These are phyloP conservation scores for Vanrija sp. DNA, from an alignment of 1,284 basidiomycete species.

Conservation along the genomic window DNA sequence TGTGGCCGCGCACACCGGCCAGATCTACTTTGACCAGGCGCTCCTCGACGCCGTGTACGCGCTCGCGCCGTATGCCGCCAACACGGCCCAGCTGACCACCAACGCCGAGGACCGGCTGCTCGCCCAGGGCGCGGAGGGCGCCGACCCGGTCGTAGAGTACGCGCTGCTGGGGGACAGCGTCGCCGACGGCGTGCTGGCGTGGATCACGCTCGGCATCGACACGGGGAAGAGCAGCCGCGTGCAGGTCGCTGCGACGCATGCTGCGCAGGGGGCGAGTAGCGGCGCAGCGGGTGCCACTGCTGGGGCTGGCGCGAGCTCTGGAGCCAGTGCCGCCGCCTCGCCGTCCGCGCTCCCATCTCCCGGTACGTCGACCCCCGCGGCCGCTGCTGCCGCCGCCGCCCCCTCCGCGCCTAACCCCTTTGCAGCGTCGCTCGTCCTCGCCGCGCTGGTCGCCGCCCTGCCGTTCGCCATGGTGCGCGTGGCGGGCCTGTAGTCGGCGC, in stretches of 20 bases:
- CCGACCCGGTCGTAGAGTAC: constrained; percentile 23
- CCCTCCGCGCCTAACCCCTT: no score
- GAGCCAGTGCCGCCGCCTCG: no score
- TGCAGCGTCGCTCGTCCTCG: no score
- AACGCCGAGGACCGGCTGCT: constrained; percentile 19
- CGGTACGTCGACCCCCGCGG: no score
- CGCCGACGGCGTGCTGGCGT: constrained; percentile 20
- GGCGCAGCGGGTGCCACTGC: no score
- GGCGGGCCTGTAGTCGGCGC: no score
- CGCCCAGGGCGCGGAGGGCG: constrained; percentile 7
- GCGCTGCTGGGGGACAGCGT: constrained; percentile 18
- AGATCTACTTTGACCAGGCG: constrained; percentile 51
- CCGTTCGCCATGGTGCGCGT: no score
- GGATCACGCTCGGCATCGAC: constrained; percentile 21
- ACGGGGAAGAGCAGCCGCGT: constrained; percentile 6
- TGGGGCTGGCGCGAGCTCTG: no score
- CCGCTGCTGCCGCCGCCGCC: no score
- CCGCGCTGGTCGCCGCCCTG: no score
- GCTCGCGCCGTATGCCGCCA: constrained; percentile 46
- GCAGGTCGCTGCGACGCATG: constrained; percentile 3
- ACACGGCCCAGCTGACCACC: constrained; percentile 19
- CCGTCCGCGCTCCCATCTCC: no score
- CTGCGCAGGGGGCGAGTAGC: not conserved
- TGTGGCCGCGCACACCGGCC: constrained; percentile 47
- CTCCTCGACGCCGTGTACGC: constrained; percentile 46